Evolutionary conservation across 23 red algal species (phyloP), one percentile per base, ranked within the genome.

Genomic region (Chondrus crispus): DNA sequence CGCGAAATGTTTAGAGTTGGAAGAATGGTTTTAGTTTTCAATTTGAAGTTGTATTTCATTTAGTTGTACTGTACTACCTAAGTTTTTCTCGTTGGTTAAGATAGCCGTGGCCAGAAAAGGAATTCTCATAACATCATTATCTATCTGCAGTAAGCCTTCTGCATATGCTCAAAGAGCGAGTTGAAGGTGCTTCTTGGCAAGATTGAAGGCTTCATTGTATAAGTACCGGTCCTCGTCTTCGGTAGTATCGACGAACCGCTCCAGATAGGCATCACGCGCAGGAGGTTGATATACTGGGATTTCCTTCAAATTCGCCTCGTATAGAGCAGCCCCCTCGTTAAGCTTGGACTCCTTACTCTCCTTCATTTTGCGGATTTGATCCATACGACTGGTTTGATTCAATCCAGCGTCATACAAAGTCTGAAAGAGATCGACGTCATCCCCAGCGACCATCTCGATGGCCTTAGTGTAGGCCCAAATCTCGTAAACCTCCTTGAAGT

Each of bases 231-330:
- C 66, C 33, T 89, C 66, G 18, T 47, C 66, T 4, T 2, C 8
- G 24, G 85, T 74, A 14, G 49, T 76, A 51, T 89, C 85, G 20
- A 89, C 85, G 66, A 89, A 89, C 20, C 85, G 66, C 13, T 2
- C n/a, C 40, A 75, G 51, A 19, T 76, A 89, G 36, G 74, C 68
- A 26, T 89, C 85, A 14, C 66, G 37, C 14, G 26, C 14, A 3
- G 85, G 41, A 0, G 85, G 68, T 5, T 53, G 30, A 32, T 40
- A 89, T 62, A n/a, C 7, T 11, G 68, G 45, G 9, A 57, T 62
- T 20, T 73, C 44, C 28, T 22, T 18, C 45, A 89, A 9, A 19
- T 53, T 12, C 43, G 26, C 2, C 3, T 58, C 20, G 54, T 89
- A 89, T 24, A 60, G 16, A 20, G 28, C 66, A 29, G 68, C 70